Percentiles rank a stretch among this genome's conserved stretches.
Evolutionary conservation across 2,329 filamentous ascomycete genomes (phyloP).

Genomic region (Colletotrichum neosansevieriae): DNA sequence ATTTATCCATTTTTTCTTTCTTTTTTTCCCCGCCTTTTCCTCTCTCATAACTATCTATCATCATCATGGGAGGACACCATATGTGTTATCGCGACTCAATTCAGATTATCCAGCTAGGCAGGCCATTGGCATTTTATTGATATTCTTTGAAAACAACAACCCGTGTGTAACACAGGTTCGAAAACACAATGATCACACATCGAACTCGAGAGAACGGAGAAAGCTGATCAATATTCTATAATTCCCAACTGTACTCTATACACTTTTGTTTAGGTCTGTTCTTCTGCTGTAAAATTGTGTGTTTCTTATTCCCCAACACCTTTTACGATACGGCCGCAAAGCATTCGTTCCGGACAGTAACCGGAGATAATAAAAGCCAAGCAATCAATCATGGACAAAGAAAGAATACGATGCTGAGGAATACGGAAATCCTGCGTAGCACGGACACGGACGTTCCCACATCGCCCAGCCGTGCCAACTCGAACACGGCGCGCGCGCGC

Average conservation of each 20-base stretch:
- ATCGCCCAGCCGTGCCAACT: not conserved
- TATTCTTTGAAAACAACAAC: not conserved
- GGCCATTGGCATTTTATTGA: not conserved
- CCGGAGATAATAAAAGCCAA: not conserved
- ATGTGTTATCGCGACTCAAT: not conserved
- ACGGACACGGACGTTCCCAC: conserved; percentile 3
- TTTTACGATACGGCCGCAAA: too few relatives aligned
- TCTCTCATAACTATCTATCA: not conserved
- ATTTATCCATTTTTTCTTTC: not conserved
- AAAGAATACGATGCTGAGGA: not conserved
- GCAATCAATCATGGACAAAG: conserved; percentile 1
- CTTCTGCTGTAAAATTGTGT: not conserved
- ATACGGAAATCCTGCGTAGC: not conserved
- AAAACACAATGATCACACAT: too few relatives aligned
- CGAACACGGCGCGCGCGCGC: not conserved
- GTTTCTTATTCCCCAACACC: not conserved
- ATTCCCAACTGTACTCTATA: not conserved
- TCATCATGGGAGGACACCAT: not conserved
- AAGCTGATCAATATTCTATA: not conserved
- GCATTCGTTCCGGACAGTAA: not conserved
- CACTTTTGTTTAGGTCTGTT: not conserved
- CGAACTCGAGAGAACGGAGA: not conserved
- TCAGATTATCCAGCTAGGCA: not conserved
- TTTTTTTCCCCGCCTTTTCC: too few relatives aligned
- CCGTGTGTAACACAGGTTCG: too few relatives aligned